A percentile compares a stretch with the other conserved stretches of the same genome.
phyloP scores from a whole-genome alignment of 371 early-diverging fungal species.

The Mortierella sp. region DNA sequence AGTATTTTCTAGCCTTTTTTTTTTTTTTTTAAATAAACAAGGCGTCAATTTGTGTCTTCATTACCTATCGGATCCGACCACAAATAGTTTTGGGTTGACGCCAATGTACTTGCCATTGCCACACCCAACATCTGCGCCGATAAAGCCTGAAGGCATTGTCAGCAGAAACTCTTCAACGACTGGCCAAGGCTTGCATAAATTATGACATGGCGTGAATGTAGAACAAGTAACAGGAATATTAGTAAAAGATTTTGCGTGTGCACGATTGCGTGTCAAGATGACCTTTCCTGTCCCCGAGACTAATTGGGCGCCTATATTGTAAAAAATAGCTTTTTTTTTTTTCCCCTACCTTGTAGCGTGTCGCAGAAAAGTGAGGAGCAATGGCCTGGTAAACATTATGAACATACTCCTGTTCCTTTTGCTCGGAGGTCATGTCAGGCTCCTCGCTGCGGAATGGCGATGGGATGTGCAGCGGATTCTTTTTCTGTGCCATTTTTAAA shows the following conservation, averaged over 20 bases:
- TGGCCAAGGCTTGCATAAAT: slow-evolving; percentile 88
- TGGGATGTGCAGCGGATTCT: slow-evolving; percentile 67
- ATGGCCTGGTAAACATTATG: slow-evolving; percentile 94
- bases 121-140: slow-evolving; percentile 96
- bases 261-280: background rate
- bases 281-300: too few species aligned
- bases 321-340: background rate
- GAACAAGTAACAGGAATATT: background rate
- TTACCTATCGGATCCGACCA: slow-evolving; percentile 91
- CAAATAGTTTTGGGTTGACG: slow-evolving; percentile 79
- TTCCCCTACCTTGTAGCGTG: slow-evolving; percentile 89
- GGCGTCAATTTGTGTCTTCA: too few species aligned
- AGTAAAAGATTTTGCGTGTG: background rate
- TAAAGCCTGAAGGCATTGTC: slow-evolving; percentile 69
- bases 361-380: slow-evolving; percentile 94
- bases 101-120: slow-evolving; percentile 98
- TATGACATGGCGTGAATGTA: background rate
- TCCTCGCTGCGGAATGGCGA: slow-evolving; percentile 56
- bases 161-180: slow-evolving; percentile 89
- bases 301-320: too few species aligned
- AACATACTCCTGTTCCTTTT: slow-evolving; percentile 84
- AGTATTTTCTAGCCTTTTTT: background rate
- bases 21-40: too few species aligned
- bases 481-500: slow-evolving; percentile 47
- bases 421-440: slow-evolving; percentile 61